Evolutionary conservation across 176 grass and related monocot genomes (phyloP), one percentile per base, ranked within the genome.

Genomic region (Urochloa ruziziensis): DNA sequence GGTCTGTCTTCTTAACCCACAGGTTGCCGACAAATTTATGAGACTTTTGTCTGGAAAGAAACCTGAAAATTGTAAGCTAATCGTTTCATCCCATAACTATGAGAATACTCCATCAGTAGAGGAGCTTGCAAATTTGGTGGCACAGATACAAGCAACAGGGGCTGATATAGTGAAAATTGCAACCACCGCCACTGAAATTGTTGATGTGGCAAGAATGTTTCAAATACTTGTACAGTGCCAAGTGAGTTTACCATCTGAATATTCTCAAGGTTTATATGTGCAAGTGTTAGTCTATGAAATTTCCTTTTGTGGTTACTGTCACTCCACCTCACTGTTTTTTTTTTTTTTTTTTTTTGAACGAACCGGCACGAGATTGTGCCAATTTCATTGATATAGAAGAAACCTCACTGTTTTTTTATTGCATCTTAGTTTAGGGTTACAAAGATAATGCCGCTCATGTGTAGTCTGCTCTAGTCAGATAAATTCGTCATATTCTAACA

Each of bases 131-230:
- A 79, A 68, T 74, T 79, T 99, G 82, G 70, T 90, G n/a, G 85
- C 91, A 29, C 89, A 87, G 80, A 99, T 94, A 72, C 89, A 90
- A 86, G 91, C 80, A 74, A 86, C 87, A 28, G 96, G 91, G 49
- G 96, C 96, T 78, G 96, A 97, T 72, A 94, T 97, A 28, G 94
- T 97, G 59, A 97, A 97, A 86, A 94, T 97, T 73, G 80, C 88
- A 84, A 97, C 94, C 2, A 97, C 94, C 34, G 94, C 92, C 80
- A 87, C 89, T 44, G 92, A 94, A 35, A 94, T 97, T 89, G 84
- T 88, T 78, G 94, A 97, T 83, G 94, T 94, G 30, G 74, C 88
- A 80, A 85, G 88, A 80, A 94, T 97, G 92, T 97, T 97, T 74
- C 90, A 94, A 89, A 80, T 94, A 56, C 85, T 94, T 49, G 86